Evolutionary conservation across 2,329 filamentous ascomycete species (phyloP).

Genomic region (Ophiostoma novo-ulmi): DNA sequence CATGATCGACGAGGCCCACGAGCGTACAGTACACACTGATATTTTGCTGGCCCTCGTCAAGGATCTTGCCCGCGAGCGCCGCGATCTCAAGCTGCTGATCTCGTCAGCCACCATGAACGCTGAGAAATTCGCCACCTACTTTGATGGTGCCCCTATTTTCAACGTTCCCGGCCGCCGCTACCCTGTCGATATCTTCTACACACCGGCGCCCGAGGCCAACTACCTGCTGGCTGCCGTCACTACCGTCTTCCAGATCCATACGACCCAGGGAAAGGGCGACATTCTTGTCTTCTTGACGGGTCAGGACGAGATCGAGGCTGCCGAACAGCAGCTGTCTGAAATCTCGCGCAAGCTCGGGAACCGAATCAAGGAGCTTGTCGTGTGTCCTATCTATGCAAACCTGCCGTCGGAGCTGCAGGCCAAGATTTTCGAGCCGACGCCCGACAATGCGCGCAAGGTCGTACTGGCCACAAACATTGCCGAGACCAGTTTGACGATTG

Average conservation of each 20-base stretch:
- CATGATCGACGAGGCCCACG: slow-evolving; percentile 97
- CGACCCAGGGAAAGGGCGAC: slow-evolving; percentile 76
- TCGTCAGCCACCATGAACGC: slow-evolving; percentile 94
- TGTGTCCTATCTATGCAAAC: slow-evolving; percentile 92
- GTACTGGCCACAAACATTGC: slow-evolving; percentile 96
- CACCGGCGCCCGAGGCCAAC: slow-evolving; percentile 84
- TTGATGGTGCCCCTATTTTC: slow-evolving; percentile 88
- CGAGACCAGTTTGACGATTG: slow-evolving; percentile 91
- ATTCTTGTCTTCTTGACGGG: slow-evolving; percentile 93
- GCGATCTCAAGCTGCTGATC: slow-evolving; percentile 84
- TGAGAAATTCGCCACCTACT: slow-evolving; percentile 84
- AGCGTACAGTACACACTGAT: slow-evolving; percentile 85
- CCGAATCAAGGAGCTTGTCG: slow-evolving; percentile 78
- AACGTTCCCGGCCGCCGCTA: slow-evolving; percentile 87
- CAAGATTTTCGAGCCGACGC: slow-evolving; percentile 92
- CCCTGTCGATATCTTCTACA: slow-evolving; percentile 88
- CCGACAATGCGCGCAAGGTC: slow-evolving; percentile 78
- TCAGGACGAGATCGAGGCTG: slow-evolving; percentile 91
- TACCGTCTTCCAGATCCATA: slow-evolving; percentile 92
- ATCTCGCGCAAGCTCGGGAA: slow-evolving; percentile 81
- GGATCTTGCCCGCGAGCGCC: slow-evolving; percentile 75
- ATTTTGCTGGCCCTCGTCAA: slow-evolving; percentile 84
- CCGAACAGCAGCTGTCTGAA: slow-evolving; percentile 76
- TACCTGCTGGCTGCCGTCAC: slow-evolving; percentile 88
- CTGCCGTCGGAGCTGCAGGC: slow-evolving; percentile 84